Evolutionary conservation across 2,329 filamentous ascomycete species (phyloP).

Genomic region (Trichoderma arundinaceum): DNA sequence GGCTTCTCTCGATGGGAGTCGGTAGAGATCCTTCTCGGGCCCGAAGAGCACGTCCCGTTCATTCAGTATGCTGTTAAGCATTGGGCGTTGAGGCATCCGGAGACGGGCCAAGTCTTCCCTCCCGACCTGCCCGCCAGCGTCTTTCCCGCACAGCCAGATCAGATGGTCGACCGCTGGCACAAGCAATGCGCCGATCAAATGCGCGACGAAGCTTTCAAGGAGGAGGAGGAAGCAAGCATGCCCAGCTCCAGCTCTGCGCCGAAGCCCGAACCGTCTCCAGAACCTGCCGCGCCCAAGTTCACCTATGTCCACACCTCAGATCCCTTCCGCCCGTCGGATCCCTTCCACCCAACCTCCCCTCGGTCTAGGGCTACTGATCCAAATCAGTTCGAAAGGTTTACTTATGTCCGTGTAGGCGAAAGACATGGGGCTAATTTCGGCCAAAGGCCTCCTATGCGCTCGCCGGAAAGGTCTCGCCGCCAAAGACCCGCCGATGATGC

Average conservation of each 20-base stretch:
- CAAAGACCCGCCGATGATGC: constrained; percentile 50
- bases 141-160: constrained; percentile 75
- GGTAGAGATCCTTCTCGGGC: constrained; percentile 84
- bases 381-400: constrained; percentile 44
- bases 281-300: constrained; percentile 46
- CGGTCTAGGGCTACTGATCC: constrained; percentile 42
- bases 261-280: constrained; percentile 38
- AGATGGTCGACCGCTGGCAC: constrained; percentile 87
- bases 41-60: constrained; percentile 85
- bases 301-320: constrained; percentile 46
- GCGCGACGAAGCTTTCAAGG: constrained; percentile 43
- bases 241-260: constrained; percentile 37
- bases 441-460: constrained; percentile 43
- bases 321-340: constrained; percentile 43
- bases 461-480: constrained; percentile 45
- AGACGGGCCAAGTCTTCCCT: constrained; percentile 72
- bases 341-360: constrained; percentile 38
- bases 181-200: constrained; percentile 74
- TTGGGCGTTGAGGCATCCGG: constrained; percentile 77
- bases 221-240: constrained; percentile 57
- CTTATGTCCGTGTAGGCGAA: constrained; percentile 51
- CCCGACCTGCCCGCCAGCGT: constrained; percentile 62
- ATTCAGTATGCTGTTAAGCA: constrained; percentile 79
- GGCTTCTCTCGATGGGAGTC: constrained; percentile 96
- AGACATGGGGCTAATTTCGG: constrained; percentile 39